Evolutionary conservation across 179 eudicot genomes (phyloP), one percentile per base, ranked within the genome.

Genomic region (Beta macrorhiza): DNA sequence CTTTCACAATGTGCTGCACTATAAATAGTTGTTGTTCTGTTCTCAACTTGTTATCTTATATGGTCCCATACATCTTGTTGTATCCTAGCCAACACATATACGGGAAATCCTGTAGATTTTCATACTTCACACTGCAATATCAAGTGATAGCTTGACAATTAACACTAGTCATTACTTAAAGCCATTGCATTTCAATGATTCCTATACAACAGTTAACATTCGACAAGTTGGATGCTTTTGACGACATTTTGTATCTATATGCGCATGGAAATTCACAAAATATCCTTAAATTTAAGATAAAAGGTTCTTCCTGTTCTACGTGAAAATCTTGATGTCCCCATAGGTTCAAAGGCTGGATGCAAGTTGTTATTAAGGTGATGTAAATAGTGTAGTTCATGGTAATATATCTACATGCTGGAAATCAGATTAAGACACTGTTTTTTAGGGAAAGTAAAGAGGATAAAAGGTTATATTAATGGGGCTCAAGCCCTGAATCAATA

Each of bases 41-140:
- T 55, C 63, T 29, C n/a, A 68, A 19, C 42, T 32, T 67, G 32
- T n/a, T 51, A 67, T 45, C 45, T 17, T 3, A 5, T 37, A 53
- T 12, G 32, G 12, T 29, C n/a, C 42, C 65, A 25, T 29, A 65
- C 45, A 29, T 65, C 13, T 1, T 29, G 15, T 5, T 65, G 7
- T 65, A 13, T 32, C 67, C 67, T 63, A n/a, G 32, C 67, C 69
- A 61, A 76, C 56, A 76, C n/a, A 14, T 22, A 52, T 10, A 72
- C 3, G 22, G 74, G 47, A 67, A 67, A 67, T 3, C 72, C 32
- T 4, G 7, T 12, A 7, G 10, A 32, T 67, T 67, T 25, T 12
- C 13, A 5, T 32, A 20, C 14, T 67, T 4, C 10, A 32, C 72
- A 42, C 15, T 2, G 7, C n/a, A 37, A 42, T 68, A 42, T 68